These are phyloP conservation scores for Malus hybrid DNA, from an alignment of 331 rosid genomes.

Conservation along the genomic window DNA sequence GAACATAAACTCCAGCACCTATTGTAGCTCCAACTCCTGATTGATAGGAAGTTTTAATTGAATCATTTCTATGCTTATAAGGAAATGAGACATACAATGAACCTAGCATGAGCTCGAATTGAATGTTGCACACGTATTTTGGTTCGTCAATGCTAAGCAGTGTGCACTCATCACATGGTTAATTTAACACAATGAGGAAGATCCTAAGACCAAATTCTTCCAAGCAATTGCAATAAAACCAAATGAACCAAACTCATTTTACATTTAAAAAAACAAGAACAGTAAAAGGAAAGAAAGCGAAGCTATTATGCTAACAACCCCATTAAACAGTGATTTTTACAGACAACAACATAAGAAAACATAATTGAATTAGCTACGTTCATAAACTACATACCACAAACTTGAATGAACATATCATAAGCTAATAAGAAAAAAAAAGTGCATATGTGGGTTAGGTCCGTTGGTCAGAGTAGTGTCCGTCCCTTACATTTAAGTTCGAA, in stretches of 20 bases:
- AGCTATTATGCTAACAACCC: neutral
- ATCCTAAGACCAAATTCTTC: neutral
- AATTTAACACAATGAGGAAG: neutral
- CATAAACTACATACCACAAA: neutral
- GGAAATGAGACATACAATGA: neutral
- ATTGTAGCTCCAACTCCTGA: conserved; percentile 81
- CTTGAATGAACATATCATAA: neutral
- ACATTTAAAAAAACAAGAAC: neutral
- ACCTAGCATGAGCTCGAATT: neutral
- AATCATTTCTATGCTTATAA: neutral
- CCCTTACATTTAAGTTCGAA: too few species aligned
- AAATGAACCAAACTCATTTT: neutral
- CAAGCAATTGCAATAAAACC: conserved; percentile 2
- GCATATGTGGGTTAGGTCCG: too few species aligned
- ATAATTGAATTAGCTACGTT: neutral
- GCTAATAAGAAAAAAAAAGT: neutral
- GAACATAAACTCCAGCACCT: conserved; percentile 82
- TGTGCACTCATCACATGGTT: neutral
- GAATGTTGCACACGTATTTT: neutral
- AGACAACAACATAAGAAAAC: neutral
- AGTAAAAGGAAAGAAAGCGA: neutral
- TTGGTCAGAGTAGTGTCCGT: too few species aligned
- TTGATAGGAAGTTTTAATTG: neutral
- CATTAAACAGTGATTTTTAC: neutral
- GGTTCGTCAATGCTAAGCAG: too few species aligned